Percentiles rank a stretch among this genome's conserved stretches.
These are phyloP conservation scores for Cymbopogon citratus DNA, from an alignment of 176 grass and related monocot species.

Conservation along the genomic window DNA sequence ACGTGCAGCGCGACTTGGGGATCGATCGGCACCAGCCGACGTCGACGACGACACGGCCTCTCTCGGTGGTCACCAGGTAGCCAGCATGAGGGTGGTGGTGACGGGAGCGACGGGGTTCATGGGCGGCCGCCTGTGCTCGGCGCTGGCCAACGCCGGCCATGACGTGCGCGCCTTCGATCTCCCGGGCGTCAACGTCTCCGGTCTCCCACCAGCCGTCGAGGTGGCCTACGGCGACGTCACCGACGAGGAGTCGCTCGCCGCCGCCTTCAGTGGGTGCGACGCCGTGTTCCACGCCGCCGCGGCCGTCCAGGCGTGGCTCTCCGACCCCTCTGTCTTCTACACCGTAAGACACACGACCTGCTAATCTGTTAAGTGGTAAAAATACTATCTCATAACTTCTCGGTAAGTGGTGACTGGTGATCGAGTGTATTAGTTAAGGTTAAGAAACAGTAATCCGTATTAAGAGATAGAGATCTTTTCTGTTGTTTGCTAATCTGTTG, in stretches of 20 bases:
- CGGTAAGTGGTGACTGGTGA: too few species aligned
- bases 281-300: slow-evolving; percentile 76
- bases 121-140: slow-evolving; percentile 57
- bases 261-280: slow-evolving; percentile 49
- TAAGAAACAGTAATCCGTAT: too few species aligned
- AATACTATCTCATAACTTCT: too few species aligned
- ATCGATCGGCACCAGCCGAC: too few species aligned
- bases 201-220: slow-evolving; percentile 38
- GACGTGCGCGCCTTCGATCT: slow-evolving; percentile 60
- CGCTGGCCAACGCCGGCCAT: slow-evolving; percentile 52
- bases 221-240: slow-evolving; percentile 72
- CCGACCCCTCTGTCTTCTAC: not conserved
- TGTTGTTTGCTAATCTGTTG: too few species aligned
- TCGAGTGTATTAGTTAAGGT: too few species aligned
- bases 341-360: too few species aligned
- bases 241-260: slow-evolving; percentile 65
- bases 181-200: slow-evolving; percentile 51
- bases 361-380: too few species aligned
- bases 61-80: too few species aligned
- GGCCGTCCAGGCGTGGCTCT: slow-evolving; percentile 24
- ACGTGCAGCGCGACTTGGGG: too few species aligned
- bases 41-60: too few species aligned
- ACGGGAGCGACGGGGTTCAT: slow-evolving; percentile 84
- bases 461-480: too few species aligned
- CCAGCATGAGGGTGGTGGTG: slow-evolving; percentile 52